Conservation (phyloP, 805 yeast species). For the Candida dajiaensis region DNA sequence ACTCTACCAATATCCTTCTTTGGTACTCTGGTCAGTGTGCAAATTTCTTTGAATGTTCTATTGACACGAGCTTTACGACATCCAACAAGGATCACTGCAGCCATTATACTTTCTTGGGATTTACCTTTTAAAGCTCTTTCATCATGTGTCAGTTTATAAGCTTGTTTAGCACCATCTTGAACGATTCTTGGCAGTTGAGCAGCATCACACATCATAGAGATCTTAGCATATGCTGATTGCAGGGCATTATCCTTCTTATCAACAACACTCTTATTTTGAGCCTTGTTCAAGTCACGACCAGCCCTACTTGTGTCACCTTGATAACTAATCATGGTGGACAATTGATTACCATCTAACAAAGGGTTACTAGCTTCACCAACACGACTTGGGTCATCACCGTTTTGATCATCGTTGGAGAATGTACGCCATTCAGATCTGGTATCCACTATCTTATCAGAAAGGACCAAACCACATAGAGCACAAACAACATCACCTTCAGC, state of each 20-base stretch:
- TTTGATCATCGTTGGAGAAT: slow-evolving; percentile 94
- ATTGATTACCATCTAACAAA: slow-evolving; percentile 81
- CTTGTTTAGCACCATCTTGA: slow-evolving; percentile 96
- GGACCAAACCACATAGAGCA: slow-evolving; percentile 91
- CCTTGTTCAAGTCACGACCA: slow-evolving; percentile 86
- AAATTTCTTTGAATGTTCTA: slow-evolving; percentile 91
- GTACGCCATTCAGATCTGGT: slow-evolving; percentile 99
- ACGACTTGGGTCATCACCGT: slow-evolving; percentile 98
- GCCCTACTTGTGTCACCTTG: slow-evolving; percentile 73
- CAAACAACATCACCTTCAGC: slow-evolving; percentile 99
- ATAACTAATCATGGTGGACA: slow-evolving; percentile 86
- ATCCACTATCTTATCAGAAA: slow-evolving; percentile 88
- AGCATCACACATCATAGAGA: slow-evolving; percentile 95
- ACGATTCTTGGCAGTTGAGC: slow-evolving; percentile 91
- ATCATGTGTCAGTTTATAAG: slow-evolving; percentile 85
- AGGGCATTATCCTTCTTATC: slow-evolving; percentile 86
- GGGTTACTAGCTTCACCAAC: slow-evolving; percentile 98
- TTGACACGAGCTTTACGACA: slow-evolving; percentile 93
- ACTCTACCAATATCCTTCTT: slow-evolving; percentile 92
- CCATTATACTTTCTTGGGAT: slow-evolving; percentile 91
- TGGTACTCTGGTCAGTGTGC: slow-evolving; percentile 92
- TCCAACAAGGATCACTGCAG: slow-evolving; percentile 91
- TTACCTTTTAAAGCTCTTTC: slow-evolving; percentile 83
- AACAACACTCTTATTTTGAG: slow-evolving; percentile 79
- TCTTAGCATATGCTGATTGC: slow-evolving; percentile 83